Percentiles rank a stretch among this genome's conserved stretches.
Evolutionary conservation across 129 eudicot species (phyloP).

Genomic region (Ambrosia trifida): DNA sequence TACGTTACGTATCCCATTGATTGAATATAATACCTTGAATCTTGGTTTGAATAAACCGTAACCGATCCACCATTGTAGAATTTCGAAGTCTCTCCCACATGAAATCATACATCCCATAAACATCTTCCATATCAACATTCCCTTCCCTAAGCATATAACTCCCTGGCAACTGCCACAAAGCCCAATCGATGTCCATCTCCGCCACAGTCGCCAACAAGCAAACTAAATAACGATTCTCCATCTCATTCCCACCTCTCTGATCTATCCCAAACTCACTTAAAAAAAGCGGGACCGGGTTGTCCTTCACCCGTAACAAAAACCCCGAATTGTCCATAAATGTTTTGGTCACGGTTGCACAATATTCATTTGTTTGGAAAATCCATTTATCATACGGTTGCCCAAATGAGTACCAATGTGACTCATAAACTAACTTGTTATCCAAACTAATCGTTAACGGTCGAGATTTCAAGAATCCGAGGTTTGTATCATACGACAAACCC

Average conservation of each 20-base stretch:
- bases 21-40: constrained; percentile 44
- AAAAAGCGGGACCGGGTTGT: constrained; percentile 49
- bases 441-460: constrained; percentile 33
- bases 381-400: constrained; percentile 43
- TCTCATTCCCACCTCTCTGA: constrained; percentile 50
- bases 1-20: too few species aligned
- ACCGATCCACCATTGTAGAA: constrained; percentile 34
- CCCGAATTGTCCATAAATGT: constrained; percentile 41
- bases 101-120: constrained; percentile 49
- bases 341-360: constrained; percentile 44
- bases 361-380: constrained; percentile 48
- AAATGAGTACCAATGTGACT: constrained; percentile 76
- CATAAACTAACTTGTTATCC: constrained; percentile 55
- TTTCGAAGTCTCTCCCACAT: constrained; percentile 52
- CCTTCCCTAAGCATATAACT: constrained; percentile 69
- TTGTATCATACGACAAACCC: constrained; percentile 48
- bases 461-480: constrained; percentile 54
- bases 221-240: constrained; percentile 52
- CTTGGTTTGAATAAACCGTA: constrained; percentile 42
- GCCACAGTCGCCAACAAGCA: constrained; percentile 57
- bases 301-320: constrained; percentile 33
- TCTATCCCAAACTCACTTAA: constrained; percentile 69
- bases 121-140: constrained; percentile 44
- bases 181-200: constrained; percentile 71
- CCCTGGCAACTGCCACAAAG: constrained; percentile 68